Evolutionary conservation across 176 grass and related monocot species (phyloP).

Genomic region (Aegilops bicornis): DNA sequence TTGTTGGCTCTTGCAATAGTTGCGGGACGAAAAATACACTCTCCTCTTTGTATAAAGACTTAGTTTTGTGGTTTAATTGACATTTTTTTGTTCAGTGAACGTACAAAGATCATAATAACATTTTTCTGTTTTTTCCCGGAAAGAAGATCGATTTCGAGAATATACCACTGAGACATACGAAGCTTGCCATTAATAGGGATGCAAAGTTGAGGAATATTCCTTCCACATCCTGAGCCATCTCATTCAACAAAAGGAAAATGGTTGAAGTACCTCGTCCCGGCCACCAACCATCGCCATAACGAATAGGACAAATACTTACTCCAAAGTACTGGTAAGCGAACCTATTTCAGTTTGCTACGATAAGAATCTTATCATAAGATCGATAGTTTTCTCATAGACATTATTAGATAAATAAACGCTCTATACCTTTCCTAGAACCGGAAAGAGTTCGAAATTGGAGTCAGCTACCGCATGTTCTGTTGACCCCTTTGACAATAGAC

Average conservation of each 20-base stretch:
- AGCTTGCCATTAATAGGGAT: not conserved
- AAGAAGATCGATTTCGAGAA: too few relatives aligned
- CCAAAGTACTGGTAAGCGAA: too few relatives aligned
- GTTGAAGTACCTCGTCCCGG: not conserved
- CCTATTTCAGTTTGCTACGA: not conserved
- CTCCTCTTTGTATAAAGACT: too few relatives aligned
- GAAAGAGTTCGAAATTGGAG: conserved; percentile 18
- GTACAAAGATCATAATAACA: too few relatives aligned
- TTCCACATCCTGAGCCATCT: not conserved
- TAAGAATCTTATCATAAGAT: not conserved
- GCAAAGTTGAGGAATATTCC: not conserved
- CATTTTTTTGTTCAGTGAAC: too few relatives aligned
- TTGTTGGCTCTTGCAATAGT: too few relatives aligned
- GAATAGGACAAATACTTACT: not conserved
- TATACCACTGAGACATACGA: too few relatives aligned
- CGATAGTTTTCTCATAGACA: not conserved
- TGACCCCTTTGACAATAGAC: not conserved
- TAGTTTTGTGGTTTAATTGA: too few relatives aligned
- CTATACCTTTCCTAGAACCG: not conserved
- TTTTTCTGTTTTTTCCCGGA: too few relatives aligned
- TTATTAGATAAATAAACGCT: not conserved
- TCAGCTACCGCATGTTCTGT: not conserved
- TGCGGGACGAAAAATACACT: too few relatives aligned
- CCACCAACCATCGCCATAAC: not conserved
- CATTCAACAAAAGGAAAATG: not conserved